Evolutionary conservation across 352 stramenopile genomes (phyloP).

Genomic region (Phytophthora sp.): DNA sequence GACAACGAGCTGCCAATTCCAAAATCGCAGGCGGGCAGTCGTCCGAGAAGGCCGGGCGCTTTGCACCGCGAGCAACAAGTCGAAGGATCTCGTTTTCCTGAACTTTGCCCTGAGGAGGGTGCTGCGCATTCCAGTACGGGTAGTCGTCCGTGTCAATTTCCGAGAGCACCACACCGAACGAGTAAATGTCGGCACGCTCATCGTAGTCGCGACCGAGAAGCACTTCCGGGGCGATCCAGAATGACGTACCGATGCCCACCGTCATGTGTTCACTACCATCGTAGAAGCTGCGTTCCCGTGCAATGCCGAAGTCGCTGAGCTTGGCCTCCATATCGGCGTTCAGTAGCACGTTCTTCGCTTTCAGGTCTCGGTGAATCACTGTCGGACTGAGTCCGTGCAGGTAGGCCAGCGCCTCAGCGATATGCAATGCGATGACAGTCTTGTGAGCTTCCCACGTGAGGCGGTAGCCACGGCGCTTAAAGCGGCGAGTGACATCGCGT

Average conservation of each 20-base stretch:
- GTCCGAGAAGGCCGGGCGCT: constrained; percentile 56
- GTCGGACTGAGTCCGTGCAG: constrained; percentile 66
- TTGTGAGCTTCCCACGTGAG: constrained; percentile 66
- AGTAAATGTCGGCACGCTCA: constrained; percentile 60
- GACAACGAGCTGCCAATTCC: constrained; percentile 52
- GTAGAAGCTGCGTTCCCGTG: constrained; percentile 52
- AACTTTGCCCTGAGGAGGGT: constrained; percentile 44
- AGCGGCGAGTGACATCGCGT: constrained; percentile 55
- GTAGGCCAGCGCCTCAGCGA: constrained; percentile 68
- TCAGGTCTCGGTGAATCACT: constrained; percentile 58
- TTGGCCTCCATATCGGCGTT: constrained; percentile 66
- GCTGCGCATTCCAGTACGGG: constrained; percentile 60
- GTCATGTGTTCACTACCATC: constrained; percentile 69
- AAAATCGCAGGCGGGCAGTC: constrained; percentile 56
- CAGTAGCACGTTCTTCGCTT: constrained; percentile 54
- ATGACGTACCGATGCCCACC: constrained; percentile 62
- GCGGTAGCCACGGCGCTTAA: constrained; percentile 45
- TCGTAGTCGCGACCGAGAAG: constrained; percentile 54
- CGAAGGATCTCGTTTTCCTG: constrained; percentile 70
- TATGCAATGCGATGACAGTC: constrained; percentile 56
- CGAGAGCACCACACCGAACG: constrained; percentile 55
- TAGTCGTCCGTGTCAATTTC: constrained; percentile 75
- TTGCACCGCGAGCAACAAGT: constrained; percentile 53
- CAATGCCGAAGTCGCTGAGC: constrained; percentile 77
- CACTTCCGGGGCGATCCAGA: constrained; percentile 77